Percentiles rank a stretch among this genome's conserved stretches.
Conservation (phyloP, 192 early-diverging fungal species). For the Physocladia obscura region DNA sequence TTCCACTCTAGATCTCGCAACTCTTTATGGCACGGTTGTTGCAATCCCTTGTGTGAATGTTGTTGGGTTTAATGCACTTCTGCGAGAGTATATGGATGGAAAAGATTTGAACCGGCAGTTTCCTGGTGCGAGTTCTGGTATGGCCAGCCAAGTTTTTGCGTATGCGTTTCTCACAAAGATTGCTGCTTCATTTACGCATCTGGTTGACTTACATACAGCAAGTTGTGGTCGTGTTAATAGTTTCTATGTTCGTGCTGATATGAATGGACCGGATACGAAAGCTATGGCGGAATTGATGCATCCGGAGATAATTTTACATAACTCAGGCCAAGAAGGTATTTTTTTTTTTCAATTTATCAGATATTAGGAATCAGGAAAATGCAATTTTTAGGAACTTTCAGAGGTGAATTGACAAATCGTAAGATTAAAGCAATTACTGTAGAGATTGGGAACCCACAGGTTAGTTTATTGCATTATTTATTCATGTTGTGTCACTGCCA, state of each 20-base stretch:
- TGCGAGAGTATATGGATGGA: conserved; percentile 82
- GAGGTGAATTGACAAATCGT: conserved; percentile 72
- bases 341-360: background rate
- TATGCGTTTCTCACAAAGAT: conserved; percentile 80
- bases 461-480: background rate
- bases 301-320: conserved; percentile 68
- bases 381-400: conserved; percentile 63
- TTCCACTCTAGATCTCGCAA: conserved; percentile 69
- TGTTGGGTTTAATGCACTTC: conserved; percentile 75
- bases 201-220: conserved; percentile 88
- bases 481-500: background rate
- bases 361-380: background rate
- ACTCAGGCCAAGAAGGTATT: conserved; percentile 68
- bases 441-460: conserved; percentile 86
- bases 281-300: conserved; percentile 83
- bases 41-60: conserved; percentile 88
- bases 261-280: conserved; percentile 72
- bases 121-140: conserved; percentile 68
- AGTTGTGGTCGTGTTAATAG: conserved; percentile 82
- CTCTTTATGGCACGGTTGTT: conserved; percentile 80
- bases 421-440: conserved; percentile 86
- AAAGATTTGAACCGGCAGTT: conserved; percentile 84
- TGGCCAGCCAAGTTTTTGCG: conserved; percentile 78
- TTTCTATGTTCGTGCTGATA: conserved; percentile 83
- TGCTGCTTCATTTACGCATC: conserved; percentile 74